Percentiles rank a stretch among this genome's conserved stretches.
Evolutionary conservation across 2,329 filamentous ascomycete genomes (phyloP).

Genomic region (Cladophialophora bantiana): DNA sequence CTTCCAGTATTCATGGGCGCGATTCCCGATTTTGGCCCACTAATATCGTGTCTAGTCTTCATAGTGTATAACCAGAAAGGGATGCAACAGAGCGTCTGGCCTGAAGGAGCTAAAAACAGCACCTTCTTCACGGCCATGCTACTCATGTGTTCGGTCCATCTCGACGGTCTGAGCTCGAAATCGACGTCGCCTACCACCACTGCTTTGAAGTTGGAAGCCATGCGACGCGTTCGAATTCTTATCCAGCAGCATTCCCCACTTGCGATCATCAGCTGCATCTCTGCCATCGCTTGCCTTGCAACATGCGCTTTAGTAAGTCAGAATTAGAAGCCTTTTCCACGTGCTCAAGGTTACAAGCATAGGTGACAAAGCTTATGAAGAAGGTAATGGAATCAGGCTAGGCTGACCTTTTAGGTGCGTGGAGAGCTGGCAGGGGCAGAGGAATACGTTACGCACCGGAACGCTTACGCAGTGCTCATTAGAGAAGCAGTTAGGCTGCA

Average conservation of each 20-base stretch:
- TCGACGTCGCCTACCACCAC: slow-evolving; percentile 16
- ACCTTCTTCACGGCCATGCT: slow-evolving; percentile 31
- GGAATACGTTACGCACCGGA: slow-evolving; percentile 30
- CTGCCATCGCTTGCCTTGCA: slow-evolving; percentile 28
- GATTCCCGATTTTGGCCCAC: background rate
- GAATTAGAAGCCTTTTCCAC: background rate
- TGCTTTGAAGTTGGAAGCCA: slow-evolving; percentile 28
- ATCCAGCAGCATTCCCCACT: slow-evolving; percentile 13
- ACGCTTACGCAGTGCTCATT: slow-evolving; percentile 27
- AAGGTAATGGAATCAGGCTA: background rate
- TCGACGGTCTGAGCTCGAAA: slow-evolving; percentile 22
- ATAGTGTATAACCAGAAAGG: slow-evolving; percentile 22
- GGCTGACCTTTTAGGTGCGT: slow-evolving; percentile 26
- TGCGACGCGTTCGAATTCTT: slow-evolving; percentile 21
- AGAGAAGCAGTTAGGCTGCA: slow-evolving; percentile 20
- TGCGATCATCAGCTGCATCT: slow-evolving; percentile 25
- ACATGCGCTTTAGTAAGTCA: slow-evolving; percentile 29
- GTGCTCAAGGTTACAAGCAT: background rate
- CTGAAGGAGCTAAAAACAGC: slow-evolving; percentile 17
- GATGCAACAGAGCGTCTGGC: slow-evolving; percentile 29
- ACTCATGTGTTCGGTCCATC: slow-evolving; percentile 29
- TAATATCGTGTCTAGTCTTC: slow-evolving; percentile 14
- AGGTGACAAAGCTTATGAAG: background rate
- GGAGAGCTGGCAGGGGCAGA: slow-evolving; percentile 22
- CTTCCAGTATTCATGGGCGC: background rate